Evolutionary conservation across 805 yeast genomes (phyloP).

Genomic region (Nakazawaea ishiwadae): DNA sequence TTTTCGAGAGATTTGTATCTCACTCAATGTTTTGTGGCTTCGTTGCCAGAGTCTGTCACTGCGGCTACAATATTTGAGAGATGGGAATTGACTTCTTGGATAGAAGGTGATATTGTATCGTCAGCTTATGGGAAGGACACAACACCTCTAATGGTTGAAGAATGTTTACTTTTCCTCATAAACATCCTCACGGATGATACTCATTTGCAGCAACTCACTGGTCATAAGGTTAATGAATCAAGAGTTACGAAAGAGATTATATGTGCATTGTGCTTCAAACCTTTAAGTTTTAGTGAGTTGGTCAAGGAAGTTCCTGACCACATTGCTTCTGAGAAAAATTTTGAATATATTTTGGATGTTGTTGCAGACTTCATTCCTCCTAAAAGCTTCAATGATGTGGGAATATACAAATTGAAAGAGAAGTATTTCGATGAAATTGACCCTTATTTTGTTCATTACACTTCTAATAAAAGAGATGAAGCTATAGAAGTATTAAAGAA

Average conservation of each 20-base stretch:
- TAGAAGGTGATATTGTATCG: slow-evolving; percentile 34
- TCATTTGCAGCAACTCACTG: slow-evolving; percentile 45
- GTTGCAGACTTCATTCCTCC: slow-evolving; percentile 65
- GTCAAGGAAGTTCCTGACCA: slow-evolving; percentile 71
- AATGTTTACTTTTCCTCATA: slow-evolving; percentile 65
- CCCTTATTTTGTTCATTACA: slow-evolving; percentile 77
- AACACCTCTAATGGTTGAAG: slow-evolving; percentile 69
- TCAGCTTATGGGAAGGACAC: slow-evolving; percentile 41
- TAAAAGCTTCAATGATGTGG: slow-evolving; percentile 48
- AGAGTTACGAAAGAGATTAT: slow-evolving; percentile 68
- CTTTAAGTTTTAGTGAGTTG: slow-evolving; percentile 66
- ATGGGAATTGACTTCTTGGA: slow-evolving; percentile 64
- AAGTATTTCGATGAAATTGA: slow-evolving; percentile 53
- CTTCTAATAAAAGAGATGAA: slow-evolving; percentile 78
- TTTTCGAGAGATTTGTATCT: slow-evolving; percentile 73
- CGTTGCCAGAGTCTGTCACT: slow-evolving; percentile 47
- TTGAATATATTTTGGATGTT: slow-evolving; percentile 55
- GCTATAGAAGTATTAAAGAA: slow-evolving; percentile 63
- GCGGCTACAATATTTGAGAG: slow-evolving; percentile 56
- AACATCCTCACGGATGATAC: slow-evolving; percentile 64
- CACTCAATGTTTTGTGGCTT: slow-evolving; percentile 57
- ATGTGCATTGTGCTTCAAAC: slow-evolving; percentile 76
- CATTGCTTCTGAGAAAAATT: slow-evolving; percentile 63
- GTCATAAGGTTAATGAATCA: slow-evolving; percentile 42
- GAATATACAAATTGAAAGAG: slow-evolving; percentile 64